These are phyloP conservation scores for Mucuna pruriens DNA, from an alignment of 306 rosid genomes.

Conservation along the genomic window DNA sequence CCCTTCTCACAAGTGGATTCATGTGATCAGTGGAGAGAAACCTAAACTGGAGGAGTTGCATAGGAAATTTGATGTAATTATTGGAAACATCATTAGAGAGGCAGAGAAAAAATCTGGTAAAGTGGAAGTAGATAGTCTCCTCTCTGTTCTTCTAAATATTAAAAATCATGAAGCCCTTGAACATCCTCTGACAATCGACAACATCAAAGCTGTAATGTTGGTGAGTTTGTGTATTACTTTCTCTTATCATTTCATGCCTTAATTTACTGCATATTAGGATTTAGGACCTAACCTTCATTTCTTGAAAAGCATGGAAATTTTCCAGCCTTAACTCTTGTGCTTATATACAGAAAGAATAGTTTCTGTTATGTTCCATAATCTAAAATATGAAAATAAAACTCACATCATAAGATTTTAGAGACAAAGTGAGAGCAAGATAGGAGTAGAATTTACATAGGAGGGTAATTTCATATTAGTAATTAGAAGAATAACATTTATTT, in stretches of 20 bases:
- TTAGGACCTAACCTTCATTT: background rate
- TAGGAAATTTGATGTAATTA: background rate
- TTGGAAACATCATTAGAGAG: background rate
- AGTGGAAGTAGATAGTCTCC: background rate
- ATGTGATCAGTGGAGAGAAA: background rate
- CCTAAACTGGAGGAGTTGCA: background rate
- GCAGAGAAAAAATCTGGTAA: background rate
- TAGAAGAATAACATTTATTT: too few relatives aligned
- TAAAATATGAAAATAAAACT: too few relatives aligned
- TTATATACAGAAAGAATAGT: too few relatives aligned
- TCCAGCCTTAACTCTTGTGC: too few relatives aligned
- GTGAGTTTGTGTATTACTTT: background rate
- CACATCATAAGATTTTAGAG: too few relatives aligned
- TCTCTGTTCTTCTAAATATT: background rate
- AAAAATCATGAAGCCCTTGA: background rate
- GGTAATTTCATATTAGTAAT: too few relatives aligned
- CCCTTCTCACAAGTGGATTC: constrained; percentile 12
- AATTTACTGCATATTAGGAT: background rate
- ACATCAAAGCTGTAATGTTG: background rate
- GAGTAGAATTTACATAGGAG: too few relatives aligned
- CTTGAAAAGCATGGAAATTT: background rate
- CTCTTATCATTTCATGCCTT: background rate
- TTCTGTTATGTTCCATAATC: too few relatives aligned
- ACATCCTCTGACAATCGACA: background rate
- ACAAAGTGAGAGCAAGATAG: too few relatives aligned